phyloP scores from a whole-genome alignment of 2,329 filamentous ascomycete genomes.

The Aspergillus clavatus region DNA sequence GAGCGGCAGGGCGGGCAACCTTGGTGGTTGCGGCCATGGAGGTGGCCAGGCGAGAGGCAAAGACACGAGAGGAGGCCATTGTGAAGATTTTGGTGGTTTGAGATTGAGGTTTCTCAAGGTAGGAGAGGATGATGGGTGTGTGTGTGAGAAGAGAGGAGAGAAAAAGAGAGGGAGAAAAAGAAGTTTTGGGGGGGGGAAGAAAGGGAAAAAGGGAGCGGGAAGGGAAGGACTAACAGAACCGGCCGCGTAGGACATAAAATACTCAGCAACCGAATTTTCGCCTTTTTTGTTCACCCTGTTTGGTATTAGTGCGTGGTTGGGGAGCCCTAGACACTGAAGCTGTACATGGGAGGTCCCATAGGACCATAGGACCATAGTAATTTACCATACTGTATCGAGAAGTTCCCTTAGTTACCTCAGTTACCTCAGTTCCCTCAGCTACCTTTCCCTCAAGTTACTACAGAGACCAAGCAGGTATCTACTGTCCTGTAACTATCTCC shows the following conservation, averaged over 20 bases:
- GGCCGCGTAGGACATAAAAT: conserved; percentile 33
- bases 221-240: too few relatives aligned
- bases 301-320: conserved; percentile 27
- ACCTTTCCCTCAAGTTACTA: too few relatives aligned
- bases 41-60: conserved; percentile 68
- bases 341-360: too few relatives aligned
- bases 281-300: conserved; percentile 24
- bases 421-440: too few relatives aligned
- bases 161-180: conserved; percentile 16
- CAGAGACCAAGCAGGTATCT: too few relatives aligned
- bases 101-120: conserved; percentile 35
- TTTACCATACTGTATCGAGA: too few relatives aligned
- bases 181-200: conserved; percentile 16
- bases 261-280: conserved; percentile 37
- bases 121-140: conserved; percentile 19
- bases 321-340: conserved; percentile 3
- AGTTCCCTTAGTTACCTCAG: too few relatives aligned
- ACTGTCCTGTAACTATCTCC: too few relatives aligned
- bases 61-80: conserved; percentile 75
- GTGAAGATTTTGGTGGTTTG: conserved; percentile 51
- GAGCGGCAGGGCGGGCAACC: conserved; percentile 71
- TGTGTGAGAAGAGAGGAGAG: conserved; percentile 10
- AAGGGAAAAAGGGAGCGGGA: conserved; percentile 26
- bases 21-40: conserved; percentile 67
- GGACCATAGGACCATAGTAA: too few relatives aligned